Evolutionary conservation across 768 basidiomycete genomes (phyloP).

Genomic region (Porpolomopsis calyptriformis): DNA sequence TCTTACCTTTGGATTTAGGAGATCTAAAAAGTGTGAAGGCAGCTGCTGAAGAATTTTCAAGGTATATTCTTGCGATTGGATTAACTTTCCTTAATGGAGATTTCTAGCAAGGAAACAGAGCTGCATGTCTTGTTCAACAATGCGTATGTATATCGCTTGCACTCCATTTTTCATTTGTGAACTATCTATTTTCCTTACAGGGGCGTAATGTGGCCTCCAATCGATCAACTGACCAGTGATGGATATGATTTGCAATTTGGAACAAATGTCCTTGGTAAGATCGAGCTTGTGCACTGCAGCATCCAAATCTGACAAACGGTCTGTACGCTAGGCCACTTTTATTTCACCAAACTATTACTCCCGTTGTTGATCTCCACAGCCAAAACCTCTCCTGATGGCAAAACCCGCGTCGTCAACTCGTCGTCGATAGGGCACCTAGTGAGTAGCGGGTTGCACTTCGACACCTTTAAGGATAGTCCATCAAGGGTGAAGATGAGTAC

Average conservation of each 20-base stretch:
- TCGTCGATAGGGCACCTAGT: constrained; percentile 31
- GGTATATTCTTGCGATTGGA: constrained; percentile 11
- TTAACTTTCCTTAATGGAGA: not conserved
- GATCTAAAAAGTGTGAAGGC: constrained; percentile 32
- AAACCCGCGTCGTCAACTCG: constrained; percentile 37
- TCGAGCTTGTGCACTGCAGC: not conserved
- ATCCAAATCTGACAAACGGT: not conserved
- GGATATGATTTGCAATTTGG: constrained; percentile 52
- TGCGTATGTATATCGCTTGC: constrained; percentile 29
- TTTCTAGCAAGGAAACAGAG: constrained; percentile 25
- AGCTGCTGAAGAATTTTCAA: constrained; percentile 30
- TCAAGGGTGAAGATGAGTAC: constrained; percentile 16
- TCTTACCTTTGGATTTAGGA: constrained; percentile 35
- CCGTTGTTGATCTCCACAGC: constrained; percentile 35
- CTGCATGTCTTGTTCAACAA: constrained; percentile 43
- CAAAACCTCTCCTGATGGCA: constrained; percentile 27
- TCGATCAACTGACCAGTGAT: constrained; percentile 30
- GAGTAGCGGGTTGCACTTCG: constrained; percentile 25
- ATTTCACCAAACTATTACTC: constrained; percentile 41
- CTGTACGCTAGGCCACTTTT: constrained; percentile 31
- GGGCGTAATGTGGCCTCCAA: constrained; percentile 36
- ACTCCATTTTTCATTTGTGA: not conserved
- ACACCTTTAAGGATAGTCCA: constrained; percentile 29
- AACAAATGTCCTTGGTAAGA: constrained; percentile 43
- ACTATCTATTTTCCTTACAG: constrained; percentile 16